Conservation (phyloP, 208 protist species). For the Porcisia hertigi region DNA sequence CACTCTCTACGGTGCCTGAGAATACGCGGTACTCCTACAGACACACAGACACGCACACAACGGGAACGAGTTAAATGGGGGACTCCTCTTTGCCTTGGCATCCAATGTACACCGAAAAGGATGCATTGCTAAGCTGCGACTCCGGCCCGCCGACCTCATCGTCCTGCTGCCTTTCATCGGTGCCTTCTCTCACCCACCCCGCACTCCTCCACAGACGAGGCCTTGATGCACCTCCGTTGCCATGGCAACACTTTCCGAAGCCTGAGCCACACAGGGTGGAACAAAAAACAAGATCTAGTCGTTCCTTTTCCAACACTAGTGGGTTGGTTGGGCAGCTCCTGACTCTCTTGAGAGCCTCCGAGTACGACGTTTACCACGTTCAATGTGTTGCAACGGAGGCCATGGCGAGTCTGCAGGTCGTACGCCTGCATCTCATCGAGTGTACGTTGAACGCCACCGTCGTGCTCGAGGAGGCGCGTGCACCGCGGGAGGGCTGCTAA, state of each 20-base stretch:
- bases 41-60: background rate
- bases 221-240: background rate
- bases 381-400: slow-evolving; percentile 19
- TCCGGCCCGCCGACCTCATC: background rate
- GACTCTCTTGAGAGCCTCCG: background rate
- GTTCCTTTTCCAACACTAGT: background rate
- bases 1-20: background rate
- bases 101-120: background rate
- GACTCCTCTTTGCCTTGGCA: background rate
- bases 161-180: background rate
- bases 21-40: background rate
- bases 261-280: background rate
- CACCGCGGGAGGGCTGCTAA: background rate
- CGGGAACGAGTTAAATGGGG: background rate
- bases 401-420: slow-evolving; percentile 6
- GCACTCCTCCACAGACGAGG: background rate
- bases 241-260: background rate
- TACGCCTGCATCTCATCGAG: slow-evolving; percentile 17
- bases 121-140: background rate
- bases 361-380: slow-evolving; percentile 8
- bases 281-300: background rate
- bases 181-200: background rate
- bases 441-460: background rate
- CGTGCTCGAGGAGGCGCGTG: background rate
- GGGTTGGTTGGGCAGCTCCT: background rate